Evolutionary conservation across 2,329 filamentous ascomycete genomes (phyloP).

Genomic region (Fusarium graminum): DNA sequence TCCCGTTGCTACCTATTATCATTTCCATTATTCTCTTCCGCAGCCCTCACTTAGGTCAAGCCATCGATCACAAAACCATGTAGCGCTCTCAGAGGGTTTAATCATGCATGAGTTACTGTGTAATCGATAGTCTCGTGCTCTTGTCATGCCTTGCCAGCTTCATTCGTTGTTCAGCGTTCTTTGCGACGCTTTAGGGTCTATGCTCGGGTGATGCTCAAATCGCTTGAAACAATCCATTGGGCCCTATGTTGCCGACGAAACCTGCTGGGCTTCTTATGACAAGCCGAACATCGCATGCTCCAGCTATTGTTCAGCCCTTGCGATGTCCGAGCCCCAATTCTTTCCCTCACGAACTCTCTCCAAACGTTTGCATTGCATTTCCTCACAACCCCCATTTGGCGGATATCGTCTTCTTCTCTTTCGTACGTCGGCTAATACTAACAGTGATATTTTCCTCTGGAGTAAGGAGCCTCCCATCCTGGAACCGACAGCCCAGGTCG

Average conservation of each 20-base stretch:
- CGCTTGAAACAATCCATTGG: slow-evolving; percentile 33
- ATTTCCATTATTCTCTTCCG: slow-evolving; percentile 11
- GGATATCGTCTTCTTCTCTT: slow-evolving; percentile 29
- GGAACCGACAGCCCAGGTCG: slow-evolving; percentile 10
- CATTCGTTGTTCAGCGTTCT: slow-evolving; percentile 12
- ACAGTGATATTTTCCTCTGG: slow-evolving; percentile 32
- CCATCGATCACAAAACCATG: slow-evolving; percentile 13
- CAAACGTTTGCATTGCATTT: slow-evolving; percentile 9
- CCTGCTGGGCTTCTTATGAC: slow-evolving; percentile 22
- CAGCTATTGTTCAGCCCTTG: slow-evolving; percentile 5
- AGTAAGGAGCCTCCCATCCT: slow-evolving; percentile 25
- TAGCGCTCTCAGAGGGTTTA: slow-evolving; percentile 5
- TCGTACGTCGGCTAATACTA: slow-evolving; percentile 35
- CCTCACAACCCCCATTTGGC: slow-evolving; percentile 8
- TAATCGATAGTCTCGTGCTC: slow-evolving; percentile 17
- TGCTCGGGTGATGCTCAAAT: slow-evolving; percentile 26
- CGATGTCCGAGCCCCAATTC: neutral
- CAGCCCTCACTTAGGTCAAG: slow-evolving; percentile 6
- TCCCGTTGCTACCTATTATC: slow-evolving; percentile 11
- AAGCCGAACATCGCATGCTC: slow-evolving; percentile 11
- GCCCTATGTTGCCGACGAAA: slow-evolving; percentile 29
- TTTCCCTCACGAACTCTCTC: neutral
- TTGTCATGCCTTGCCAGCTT: slow-evolving; percentile 18
- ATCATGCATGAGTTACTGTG: slow-evolving; percentile 14
- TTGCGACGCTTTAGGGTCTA: slow-evolving; percentile 32